phyloP scores from a whole-genome alignment of 768 basidiomycete genomes.

The Gelatoporia subvermispora region DNA sequence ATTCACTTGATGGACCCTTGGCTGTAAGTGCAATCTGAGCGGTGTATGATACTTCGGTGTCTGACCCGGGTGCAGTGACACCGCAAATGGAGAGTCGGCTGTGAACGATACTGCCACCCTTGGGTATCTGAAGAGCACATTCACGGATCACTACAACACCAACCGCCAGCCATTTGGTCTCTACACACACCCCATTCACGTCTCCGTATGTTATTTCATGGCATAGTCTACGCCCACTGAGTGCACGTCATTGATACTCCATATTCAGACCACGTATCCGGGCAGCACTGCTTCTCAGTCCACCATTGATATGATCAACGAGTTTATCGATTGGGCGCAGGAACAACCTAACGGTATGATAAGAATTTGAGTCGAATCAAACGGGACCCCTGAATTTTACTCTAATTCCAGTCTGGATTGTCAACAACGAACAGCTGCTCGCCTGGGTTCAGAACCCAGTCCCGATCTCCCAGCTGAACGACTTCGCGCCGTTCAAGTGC shows the following conservation, averaged over 20 bases:
- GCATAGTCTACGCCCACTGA: background rate
- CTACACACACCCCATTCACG: constrained; percentile 78
- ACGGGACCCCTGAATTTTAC: background rate
- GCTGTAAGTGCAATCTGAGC: constrained; percentile 43
- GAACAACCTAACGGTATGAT: constrained; percentile 53
- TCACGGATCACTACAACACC: constrained; percentile 66
- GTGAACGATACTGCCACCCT: constrained; percentile 62
- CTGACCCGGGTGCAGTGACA: constrained; percentile 33
- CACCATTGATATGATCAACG: constrained; percentile 72
- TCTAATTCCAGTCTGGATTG: constrained; percentile 55
- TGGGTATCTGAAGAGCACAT: constrained; percentile 69
- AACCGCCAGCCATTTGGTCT: constrained; percentile 78
- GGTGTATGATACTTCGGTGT: background rate
- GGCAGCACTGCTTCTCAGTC: constrained; percentile 46
- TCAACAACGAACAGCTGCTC: constrained; percentile 65
- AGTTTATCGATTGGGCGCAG: constrained; percentile 81
- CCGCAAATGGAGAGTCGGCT: constrained; percentile 43
- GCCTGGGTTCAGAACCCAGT: constrained; percentile 72
- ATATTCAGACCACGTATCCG: constrained; percentile 46
- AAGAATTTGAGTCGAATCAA: background rate
- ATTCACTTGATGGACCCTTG: constrained; percentile 81
- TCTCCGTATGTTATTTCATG: constrained; percentile 42
- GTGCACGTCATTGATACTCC: background rate
- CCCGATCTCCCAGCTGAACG: constrained; percentile 53
- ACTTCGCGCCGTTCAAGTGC: constrained; percentile 55